Conservation (phyloP, 2,329 filamentous ascomycete genomes). For the Sporothrix phasma region DNA sequence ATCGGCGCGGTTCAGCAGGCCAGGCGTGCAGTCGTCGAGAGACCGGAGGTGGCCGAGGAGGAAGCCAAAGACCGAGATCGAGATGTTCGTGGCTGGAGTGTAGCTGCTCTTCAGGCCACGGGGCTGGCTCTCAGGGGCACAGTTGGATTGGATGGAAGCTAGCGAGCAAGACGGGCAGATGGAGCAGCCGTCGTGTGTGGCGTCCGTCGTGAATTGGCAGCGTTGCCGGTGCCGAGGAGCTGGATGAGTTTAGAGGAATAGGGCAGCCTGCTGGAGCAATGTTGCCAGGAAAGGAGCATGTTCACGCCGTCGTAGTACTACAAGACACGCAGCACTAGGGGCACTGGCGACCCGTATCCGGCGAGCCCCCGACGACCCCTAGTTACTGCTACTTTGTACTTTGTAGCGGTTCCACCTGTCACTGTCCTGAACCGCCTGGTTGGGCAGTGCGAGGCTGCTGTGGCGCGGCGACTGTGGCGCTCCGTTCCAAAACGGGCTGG, state of each 20-base stretch:
- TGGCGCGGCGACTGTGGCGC: neutral
- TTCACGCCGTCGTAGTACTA: neutral
- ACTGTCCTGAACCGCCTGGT: neutral
- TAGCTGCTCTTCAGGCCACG: neutral
- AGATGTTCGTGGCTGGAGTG: neutral
- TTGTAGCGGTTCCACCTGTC: too few relatives aligned
- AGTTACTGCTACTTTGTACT: too few relatives aligned
- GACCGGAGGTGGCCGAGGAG: neutral
- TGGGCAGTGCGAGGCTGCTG: neutral
- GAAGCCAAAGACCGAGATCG: neutral
- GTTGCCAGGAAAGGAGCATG: conserved; percentile 6
- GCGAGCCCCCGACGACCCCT: neutral
- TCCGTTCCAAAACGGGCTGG: neutral
- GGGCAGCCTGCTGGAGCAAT: conserved; percentile 3
- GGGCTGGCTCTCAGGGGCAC: neutral
- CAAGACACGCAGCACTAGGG: neutral
- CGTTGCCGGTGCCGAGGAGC: neutral
- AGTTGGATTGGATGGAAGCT: neutral
- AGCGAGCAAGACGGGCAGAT: neutral
- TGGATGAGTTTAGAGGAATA: conserved; percentile 14
- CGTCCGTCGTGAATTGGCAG: neutral
- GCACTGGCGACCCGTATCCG: conserved; percentile 10
- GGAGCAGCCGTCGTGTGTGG: conserved; percentile 1
- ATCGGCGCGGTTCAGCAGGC: neutral
- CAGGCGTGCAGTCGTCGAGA: neutral